Base-by-base conservation (phyloP, 2,329 filamentous ascomycete species). In the Xylariaceae sp. region DNA sequence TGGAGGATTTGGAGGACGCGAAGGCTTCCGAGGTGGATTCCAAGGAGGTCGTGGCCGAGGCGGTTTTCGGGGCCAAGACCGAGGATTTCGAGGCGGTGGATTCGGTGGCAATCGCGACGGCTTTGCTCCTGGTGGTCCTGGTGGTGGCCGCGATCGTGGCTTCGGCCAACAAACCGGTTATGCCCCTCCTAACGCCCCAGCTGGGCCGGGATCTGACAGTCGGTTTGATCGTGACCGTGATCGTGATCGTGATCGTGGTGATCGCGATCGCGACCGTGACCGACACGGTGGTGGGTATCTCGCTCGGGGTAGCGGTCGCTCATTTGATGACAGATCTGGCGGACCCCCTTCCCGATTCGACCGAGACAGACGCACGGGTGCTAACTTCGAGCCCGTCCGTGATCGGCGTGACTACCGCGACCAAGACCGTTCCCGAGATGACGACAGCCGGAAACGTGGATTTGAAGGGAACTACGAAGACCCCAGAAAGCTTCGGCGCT, bases 391-490 rank as follows among this genome's bases (percentile, higher is more conserved):
- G 70, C 89, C 89, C 58, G 83, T 94, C 69, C 85, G 87, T 67
- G 83, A 84, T 56, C 70, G 69, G 61, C 76, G 77, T 70, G 78
- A 78, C 64, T 80, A 81, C 72, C 77, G 71, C 71, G 79, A 66
- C 71, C 70, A 58, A 69, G 81, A 85, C 68, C 73, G 79, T 61
- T 77, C 77, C 53, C 74, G 78, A 59, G 80, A 83, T 50, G 80
- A 84, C 62, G 80, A 81, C 62, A 77, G 74, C 72, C 72, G 82
- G 69, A 81, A 88, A 77, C 83, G 86, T 69, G 79, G 84, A 50
- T 90, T 88, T 72, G 91, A 95, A 67, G 85, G 85, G 69, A 81
- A 83, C 62, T 86, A 91, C 73, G 90, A 96, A 68, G 91, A 96
- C 71, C 81, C 83, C 48, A 73, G 81, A 55, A 86, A 86, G 71